Conservation (phyloP, 176 grass and related monocot species). For the Oryza coarctata region DNA sequence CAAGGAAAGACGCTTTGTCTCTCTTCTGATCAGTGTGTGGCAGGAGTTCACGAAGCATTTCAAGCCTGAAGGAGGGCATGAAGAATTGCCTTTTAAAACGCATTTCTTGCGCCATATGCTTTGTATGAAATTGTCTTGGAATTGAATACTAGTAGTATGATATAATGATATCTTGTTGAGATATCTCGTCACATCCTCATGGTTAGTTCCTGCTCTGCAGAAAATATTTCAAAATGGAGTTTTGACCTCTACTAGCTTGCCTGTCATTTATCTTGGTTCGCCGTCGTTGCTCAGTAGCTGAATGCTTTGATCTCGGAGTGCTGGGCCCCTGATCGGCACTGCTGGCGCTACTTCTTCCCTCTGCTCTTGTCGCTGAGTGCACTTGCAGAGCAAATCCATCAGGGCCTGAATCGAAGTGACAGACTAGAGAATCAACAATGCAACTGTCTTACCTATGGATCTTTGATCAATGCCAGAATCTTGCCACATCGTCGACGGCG, state of each 20-base stretch:
- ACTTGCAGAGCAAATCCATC: background rate
- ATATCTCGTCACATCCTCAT: background rate
- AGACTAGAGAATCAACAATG: background rate
- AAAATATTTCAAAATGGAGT: background rate
- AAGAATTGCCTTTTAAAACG: background rate
- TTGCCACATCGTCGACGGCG: slow-evolving; percentile 47
- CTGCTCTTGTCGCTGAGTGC: slow-evolving; percentile 49
- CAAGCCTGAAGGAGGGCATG: slow-evolving; percentile 56
- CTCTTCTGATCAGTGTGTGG: slow-evolving; percentile 92
- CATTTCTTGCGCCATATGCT: background rate
- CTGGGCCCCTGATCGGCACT: slow-evolving; percentile 71
- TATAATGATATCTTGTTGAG: background rate
- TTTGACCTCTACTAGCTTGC: slow-evolving; percentile 43
- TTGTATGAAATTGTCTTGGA: background rate
- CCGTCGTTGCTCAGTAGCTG: slow-evolving; percentile 81
- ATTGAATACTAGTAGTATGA: background rate
- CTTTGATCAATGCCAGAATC: slow-evolving; percentile 46
- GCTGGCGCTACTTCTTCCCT: slow-evolving; percentile 70
- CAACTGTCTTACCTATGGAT: slow-evolving; percentile 40
- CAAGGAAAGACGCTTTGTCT: slow-evolving; percentile 96
- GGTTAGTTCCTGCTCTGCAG: background rate
- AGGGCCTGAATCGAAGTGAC: background rate
- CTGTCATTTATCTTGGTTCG: slow-evolving; percentile 99
- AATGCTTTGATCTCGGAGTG: slow-evolving; percentile 92
- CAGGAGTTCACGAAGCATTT: slow-evolving; percentile 81